Base-by-base conservation (phyloP, 2,329 filamentous ascomycete species). In the Elsinoe australis region DNA sequence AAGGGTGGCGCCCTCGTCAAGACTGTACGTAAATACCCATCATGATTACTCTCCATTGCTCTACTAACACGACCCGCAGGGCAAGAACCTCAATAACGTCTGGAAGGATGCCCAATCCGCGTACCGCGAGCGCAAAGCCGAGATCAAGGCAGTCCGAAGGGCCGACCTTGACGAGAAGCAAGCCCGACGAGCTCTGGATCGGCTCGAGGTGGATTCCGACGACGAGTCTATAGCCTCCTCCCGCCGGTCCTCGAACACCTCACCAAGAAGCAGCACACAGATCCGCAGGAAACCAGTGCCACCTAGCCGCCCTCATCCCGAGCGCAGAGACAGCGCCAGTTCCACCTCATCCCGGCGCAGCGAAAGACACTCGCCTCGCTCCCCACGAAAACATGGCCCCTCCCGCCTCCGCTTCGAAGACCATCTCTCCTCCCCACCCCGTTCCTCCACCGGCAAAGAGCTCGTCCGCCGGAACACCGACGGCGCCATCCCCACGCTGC, bases 81-180 rank as follows among this genome's bases (percentile, higher is more conserved):
- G 87, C 61, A 95, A 94, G 69, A 86, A 95, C 58, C 73, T 96
- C 18, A 78, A 94, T 61, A 83, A 81, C 62, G 83, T 95, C 61
- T 94, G 94, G 74, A 94, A 87, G 64, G 88, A 95, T 63, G 90
- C 89, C 54, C 87, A 87, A 63, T 80, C 82, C 47, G 85, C 86
- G 51, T 96, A 96, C 67, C 77, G 82, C 50, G 87, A 94, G 61
- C 86, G 86, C 61, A 95, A 94, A 65, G 83, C 86, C 5, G 80
- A 88, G 56, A 76, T 95, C 58, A 81, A 80, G 63, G 79, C 82
- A 15, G 79, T 86, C 56, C 77, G 80, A 58, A 80, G 82, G 59
- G 71, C 71, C 31, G 73, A 74, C 53, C 60, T 72, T 32, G 71
- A 74, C 44, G 76, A 81, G 56, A 75, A 70, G 56, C 70, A 75